Evolutionary conservation across 1,284 basidiomycete genomes (phyloP).

Genomic region (Puccinia hordei): DNA sequence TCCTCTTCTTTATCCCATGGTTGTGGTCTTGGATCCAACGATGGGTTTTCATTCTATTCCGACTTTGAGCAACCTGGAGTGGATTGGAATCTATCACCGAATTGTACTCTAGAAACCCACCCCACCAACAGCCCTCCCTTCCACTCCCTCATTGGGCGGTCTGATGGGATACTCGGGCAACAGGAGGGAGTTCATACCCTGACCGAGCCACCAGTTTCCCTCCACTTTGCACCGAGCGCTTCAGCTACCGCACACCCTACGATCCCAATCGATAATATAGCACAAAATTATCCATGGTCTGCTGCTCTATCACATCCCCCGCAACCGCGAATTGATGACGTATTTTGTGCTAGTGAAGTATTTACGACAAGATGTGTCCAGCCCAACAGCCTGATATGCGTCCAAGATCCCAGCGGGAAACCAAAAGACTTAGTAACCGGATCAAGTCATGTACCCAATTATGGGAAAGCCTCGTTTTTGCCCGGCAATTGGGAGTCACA

Average conservation of each 20-base stretch:
- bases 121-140: too few species aligned
- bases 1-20: not conserved
- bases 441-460: not conserved
- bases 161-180: not conserved
- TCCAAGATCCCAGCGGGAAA: not conserved
- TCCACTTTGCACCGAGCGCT: too few species aligned
- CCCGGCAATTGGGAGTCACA: conserved; percentile 29
- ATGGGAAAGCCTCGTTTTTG: conserved; percentile 35
- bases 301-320: not conserved
- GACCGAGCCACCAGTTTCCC: not conserved
- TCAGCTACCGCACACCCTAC: too few species aligned
- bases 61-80: not conserved
- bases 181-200: not conserved
- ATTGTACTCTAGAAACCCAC: not conserved
- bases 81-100: not conserved
- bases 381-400: not conserved
- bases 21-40: not conserved
- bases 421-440: not conserved
- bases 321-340: not conserved
- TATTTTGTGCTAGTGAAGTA: not conserved
- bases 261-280: not conserved
- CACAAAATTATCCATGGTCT: not conserved
- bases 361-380: conserved; percentile 18
- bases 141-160: not conserved
- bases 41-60: not conserved